These are phyloP conservation scores for Penicillium soppii DNA, from an alignment of 495 filamentous ascomycete genomes.

Conservation along the genomic window DNA sequence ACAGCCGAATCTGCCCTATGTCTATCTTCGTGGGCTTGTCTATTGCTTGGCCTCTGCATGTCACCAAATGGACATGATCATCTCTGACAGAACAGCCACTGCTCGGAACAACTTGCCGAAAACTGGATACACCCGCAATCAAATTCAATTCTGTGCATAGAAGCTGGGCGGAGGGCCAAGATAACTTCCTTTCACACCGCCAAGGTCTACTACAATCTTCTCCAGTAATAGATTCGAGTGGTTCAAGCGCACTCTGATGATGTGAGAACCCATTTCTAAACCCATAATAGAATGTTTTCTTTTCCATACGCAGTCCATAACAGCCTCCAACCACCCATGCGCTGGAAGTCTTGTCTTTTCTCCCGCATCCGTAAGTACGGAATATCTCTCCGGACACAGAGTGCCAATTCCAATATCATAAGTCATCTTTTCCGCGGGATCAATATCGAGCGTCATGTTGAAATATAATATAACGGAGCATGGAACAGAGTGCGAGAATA, in stretches of 20 bases:
- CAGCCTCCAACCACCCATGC: constrained; percentile 55
- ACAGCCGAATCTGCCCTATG: too few species aligned
- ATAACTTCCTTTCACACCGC: constrained; percentile 64
- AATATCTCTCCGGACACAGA: not conserved
- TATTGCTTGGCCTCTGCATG: too few species aligned
- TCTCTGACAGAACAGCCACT: too few species aligned
- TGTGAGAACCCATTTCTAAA: constrained; percentile 5
- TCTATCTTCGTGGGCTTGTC: too few species aligned
- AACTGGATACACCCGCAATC: not conserved
- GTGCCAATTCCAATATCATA: constrained; percentile 59
- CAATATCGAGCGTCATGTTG: constrained; percentile 59
- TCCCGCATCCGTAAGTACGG: not conserved
- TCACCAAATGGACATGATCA: too few species aligned
- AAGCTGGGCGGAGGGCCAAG: constrained; percentile 56
- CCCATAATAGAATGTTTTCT: constrained; percentile 13
- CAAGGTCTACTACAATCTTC: constrained; percentile 66
- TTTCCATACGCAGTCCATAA: constrained; percentile 59
- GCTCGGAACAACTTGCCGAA: not conserved
- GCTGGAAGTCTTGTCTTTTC: constrained; percentile 22
- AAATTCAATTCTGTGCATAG: not conserved
- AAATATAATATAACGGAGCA: constrained; percentile 60
- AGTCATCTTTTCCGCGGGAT: constrained; percentile 55
- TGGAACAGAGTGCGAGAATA: constrained; percentile 51
- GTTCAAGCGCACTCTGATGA: constrained; percentile 45
- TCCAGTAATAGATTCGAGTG: constrained; percentile 66